These are phyloP conservation scores for Clonostachys rosea DNA, from an alignment of 2,329 filamentous ascomycete species.

Conservation along the genomic window DNA sequence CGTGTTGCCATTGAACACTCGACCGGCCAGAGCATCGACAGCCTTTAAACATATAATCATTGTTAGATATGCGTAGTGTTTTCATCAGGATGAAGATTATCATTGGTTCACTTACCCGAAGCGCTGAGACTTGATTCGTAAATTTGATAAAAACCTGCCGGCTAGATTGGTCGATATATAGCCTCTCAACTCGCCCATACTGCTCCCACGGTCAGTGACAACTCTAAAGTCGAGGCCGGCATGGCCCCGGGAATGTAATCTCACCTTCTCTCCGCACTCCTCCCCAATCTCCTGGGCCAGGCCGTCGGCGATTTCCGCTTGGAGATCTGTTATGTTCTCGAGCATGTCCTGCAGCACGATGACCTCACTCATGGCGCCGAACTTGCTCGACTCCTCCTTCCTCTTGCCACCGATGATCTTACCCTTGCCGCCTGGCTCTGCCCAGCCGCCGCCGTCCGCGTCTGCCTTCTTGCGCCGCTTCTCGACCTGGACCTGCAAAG, in stretches of 20 bases:
- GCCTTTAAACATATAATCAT: slow-evolving; percentile 49
- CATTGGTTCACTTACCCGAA: slow-evolving; percentile 58
- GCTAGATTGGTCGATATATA: slow-evolving; percentile 65
- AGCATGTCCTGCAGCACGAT: slow-evolving; percentile 83
- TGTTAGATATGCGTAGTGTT: neutral
- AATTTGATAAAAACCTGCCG: slow-evolving; percentile 89
- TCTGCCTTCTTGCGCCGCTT: slow-evolving; percentile 78
- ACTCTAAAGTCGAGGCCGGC: neutral
- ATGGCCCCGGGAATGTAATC: neutral
- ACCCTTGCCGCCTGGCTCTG: slow-evolving; percentile 62
- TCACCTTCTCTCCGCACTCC: slow-evolving; percentile 77
- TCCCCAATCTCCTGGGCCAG: slow-evolving; percentile 94
- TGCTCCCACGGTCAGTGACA: slow-evolving; percentile 19
- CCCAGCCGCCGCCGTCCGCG: slow-evolving; percentile 74
- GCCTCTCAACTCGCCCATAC: slow-evolving; percentile 79
- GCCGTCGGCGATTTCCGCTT: slow-evolving; percentile 68
- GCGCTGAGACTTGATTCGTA: slow-evolving; percentile 75
- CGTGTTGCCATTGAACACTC: slow-evolving; percentile 81
- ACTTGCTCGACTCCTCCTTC: slow-evolving; percentile 41
- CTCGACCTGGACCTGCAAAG: slow-evolving; percentile 78
- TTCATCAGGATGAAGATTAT: neutral
- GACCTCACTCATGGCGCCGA: slow-evolving; percentile 75
- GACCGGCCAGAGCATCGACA: slow-evolving; percentile 83
- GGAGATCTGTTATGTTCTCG: slow-evolving; percentile 71
- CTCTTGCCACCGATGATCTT: slow-evolving; percentile 63